Conservation (phyloP, 768 basidiomycete species). For the Boletus tomentosulus region DNA sequence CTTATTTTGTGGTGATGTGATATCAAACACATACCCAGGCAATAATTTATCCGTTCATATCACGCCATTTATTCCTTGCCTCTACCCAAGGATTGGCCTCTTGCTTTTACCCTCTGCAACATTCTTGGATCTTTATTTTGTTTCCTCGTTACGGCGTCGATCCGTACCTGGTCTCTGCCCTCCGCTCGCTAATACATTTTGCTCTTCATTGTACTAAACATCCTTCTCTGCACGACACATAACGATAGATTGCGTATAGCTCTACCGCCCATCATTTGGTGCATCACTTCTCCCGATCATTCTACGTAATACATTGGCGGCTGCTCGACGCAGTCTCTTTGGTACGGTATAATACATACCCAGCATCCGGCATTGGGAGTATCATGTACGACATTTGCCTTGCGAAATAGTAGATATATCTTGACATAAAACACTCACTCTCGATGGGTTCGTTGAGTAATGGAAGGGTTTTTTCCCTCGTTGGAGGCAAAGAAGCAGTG, state of each 20-base stretch:
- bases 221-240: constrained; percentile 1
- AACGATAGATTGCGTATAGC: constrained; percentile 4
- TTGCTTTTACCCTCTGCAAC: constrained; percentile 5
- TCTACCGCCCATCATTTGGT: neutral
- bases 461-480: neutral
- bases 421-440: neutral
- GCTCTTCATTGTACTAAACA: constrained; percentile 7
- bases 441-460: neutral
- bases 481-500: no score
- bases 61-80: constrained; percentile 8
- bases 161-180: neutral
- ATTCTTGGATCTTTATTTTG: constrained; percentile 12
- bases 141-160: constrained; percentile 4
- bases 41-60: constrained; percentile 33
- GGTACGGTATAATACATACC: neutral
- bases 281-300: neutral
- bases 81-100: neutral
- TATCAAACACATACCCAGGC: neutral
- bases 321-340: neutral
- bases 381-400: neutral
- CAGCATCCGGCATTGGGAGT: neutral
- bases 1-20: constrained; percentile 1
- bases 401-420: neutral
- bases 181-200: constrained; percentile 10
- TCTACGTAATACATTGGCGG: neutral